Evolutionary conservation across 2,329 filamentous ascomycete species (phyloP), one percentile per base, ranked within the genome.

Genomic region (Conoideocrella luteorostrata): DNA sequence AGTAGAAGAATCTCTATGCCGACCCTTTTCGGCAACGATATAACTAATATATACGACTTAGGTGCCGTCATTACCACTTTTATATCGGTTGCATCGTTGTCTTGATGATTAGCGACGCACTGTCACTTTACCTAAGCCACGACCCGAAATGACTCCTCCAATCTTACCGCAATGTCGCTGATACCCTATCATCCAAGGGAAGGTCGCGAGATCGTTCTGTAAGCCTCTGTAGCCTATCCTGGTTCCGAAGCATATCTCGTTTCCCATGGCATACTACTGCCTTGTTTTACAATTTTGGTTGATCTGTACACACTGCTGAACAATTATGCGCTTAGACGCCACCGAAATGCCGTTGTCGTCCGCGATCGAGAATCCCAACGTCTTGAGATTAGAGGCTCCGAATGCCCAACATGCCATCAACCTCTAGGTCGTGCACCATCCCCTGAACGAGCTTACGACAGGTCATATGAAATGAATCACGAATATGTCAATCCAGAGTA

Each of bases 391-490:
- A 84, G 86, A 48, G 82, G 73, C 47, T 78, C 80, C 46, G 81
- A 90, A 58, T 98, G 94, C 59, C 93, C 94, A n/a, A 88, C 88
- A 57, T 96, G 91, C 62, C 87, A 89, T 60, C 84, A 86, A 42
- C 80, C 88, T 15, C 75, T 82, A 63, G 62, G 74, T 50, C 58
- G 59, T 18, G 46, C 62, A 60, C 30, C 61, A 60, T 28, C 77
- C 32, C 64, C 74, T 41, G 73, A 78, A 18, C 66, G 69, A 24
- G 61, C 69, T 48, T 78, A 69, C 58, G 76, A 76, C 43, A 56
- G 54, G n/a, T 50, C 59, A 4, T 63, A 56, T 44, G 63, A 57
- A 33, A 55, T 65, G 24, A 58, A 63, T 40, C 66, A 68, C 26
- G 75, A 84, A 39, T 97, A 90, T 60, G 86, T 96, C 54, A 84